These are phyloP conservation scores for Sutorius australiensis DNA, from an alignment of 768 basidiomycete species.

Conservation along the genomic window DNA sequence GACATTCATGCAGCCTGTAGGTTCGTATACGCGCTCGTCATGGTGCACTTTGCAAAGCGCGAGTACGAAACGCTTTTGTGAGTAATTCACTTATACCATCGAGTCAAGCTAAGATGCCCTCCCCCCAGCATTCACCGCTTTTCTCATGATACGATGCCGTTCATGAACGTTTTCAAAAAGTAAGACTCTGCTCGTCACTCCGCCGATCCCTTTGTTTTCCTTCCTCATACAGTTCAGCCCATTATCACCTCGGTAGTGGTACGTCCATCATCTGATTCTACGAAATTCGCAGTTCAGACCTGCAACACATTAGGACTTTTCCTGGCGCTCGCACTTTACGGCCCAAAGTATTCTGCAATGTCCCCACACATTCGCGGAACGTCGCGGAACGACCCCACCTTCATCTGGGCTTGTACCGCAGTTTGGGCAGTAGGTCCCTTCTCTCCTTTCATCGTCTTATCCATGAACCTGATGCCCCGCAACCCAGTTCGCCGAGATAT, in stretches of 20 bases:
- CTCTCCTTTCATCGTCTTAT: background rate
- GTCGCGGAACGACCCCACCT: conserved; percentile 57
- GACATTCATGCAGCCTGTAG: conserved; percentile 32
- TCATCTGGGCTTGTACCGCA: conserved; percentile 61
- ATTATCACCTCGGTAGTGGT: conserved; percentile 84
- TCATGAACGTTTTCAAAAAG: conserved; percentile 87
- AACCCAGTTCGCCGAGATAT: conserved; percentile 73
- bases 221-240: conserved; percentile 58
- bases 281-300: background rate
- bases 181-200: conserved; percentile 31
- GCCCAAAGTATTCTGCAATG: conserved; percentile 67
- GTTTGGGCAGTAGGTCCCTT: conserved; percentile 68
- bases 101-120: background rate
- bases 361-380: conserved; percentile 63
- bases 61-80: conserved; percentile 90
- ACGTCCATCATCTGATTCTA: conserved; percentile 2
- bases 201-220: background rate
- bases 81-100: conserved; percentile 23
- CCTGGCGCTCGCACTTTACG: conserved; percentile 77
- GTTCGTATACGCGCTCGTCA: conserved; percentile 67
- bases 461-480: background rate
- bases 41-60: conserved; percentile 88
- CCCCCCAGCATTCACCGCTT: conserved; percentile 85
- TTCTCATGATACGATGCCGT: conserved; percentile 92
- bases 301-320: conserved; percentile 48